These are phyloP conservation scores for Wickerhamomyces silvicola DNA, from an alignment of 805 yeast species.

Conservation along the genomic window DNA sequence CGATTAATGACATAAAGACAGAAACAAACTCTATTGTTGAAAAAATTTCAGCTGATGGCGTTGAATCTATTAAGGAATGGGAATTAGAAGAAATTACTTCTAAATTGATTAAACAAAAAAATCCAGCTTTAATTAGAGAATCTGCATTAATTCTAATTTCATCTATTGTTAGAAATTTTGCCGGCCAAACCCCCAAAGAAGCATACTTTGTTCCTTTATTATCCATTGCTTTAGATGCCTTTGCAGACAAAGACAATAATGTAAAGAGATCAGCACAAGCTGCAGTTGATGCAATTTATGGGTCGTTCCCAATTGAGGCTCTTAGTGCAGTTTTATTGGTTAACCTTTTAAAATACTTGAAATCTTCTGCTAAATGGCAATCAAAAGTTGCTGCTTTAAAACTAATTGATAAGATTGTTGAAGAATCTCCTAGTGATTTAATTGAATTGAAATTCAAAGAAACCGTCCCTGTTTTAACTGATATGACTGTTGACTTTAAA, in stretches of 20 bases:
- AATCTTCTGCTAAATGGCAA: conserved; percentile 90
- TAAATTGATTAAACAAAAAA: conserved; percentile 68
- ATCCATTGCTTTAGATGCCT: conserved; percentile 58
- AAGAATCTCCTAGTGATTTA: conserved; percentile 77
- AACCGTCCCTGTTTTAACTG: conserved; percentile 80
- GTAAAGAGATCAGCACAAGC: conserved; percentile 83
- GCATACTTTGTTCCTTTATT: conserved; percentile 63
- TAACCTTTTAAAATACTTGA: conserved; percentile 53
- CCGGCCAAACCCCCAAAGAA: conserved; percentile 68
- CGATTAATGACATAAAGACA: conserved; percentile 30
- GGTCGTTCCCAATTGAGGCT: conserved; percentile 71
- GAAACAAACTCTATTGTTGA: conserved; percentile 37
- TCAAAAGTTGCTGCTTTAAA: conserved; percentile 76
- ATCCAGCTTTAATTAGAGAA: conserved; percentile 70
- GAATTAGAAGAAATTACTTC: conserved; percentile 54
- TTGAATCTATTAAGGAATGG: conserved; percentile 52
- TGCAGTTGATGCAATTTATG: conserved; percentile 64
- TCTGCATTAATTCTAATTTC: conserved; percentile 59
- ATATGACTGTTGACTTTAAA: conserved; percentile 89
- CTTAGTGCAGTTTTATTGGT: conserved; percentile 65
- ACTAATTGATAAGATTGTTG: conserved; percentile 65
- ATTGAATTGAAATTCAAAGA: conserved; percentile 74
- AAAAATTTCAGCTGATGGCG: conserved; percentile 38
- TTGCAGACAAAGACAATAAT: conserved; percentile 81
- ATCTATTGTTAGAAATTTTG: conserved; percentile 52